Evolutionary conservation across 148 eudicot species (phyloP).

Genomic region (Camellia sinensis): DNA sequence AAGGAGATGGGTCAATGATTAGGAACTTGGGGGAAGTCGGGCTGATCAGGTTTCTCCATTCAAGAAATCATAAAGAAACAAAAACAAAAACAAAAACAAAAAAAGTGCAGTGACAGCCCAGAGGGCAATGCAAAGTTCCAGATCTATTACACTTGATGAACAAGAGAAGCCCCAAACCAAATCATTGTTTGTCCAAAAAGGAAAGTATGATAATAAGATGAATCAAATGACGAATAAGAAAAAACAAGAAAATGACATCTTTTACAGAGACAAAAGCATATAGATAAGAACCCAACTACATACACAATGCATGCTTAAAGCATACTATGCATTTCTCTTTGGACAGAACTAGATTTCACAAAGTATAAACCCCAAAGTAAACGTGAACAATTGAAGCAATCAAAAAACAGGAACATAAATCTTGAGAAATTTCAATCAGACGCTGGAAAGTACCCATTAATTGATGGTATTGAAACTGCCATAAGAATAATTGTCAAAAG

Average conservation of each 20-base stretch:
- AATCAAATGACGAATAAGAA: not conserved
- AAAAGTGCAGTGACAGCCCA: not conserved
- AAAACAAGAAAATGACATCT: not conserved
- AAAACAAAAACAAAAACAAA: too few species aligned
- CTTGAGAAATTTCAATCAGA: not conserved
- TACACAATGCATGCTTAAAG: not conserved
- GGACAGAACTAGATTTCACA: conserved; percentile 3
- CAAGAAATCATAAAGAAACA: not conserved
- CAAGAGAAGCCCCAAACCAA: not conserved
- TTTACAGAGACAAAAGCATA: too few species aligned
- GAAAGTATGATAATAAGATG: not conserved
- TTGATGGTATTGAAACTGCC: not conserved
- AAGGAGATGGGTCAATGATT: not conserved
- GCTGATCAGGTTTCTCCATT: not conserved
- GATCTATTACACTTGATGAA: not conserved
- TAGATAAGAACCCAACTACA: not conserved
- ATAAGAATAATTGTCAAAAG: not conserved
- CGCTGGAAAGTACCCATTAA: not conserved
- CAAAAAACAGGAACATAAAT: not conserved
- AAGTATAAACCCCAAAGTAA: not conserved
- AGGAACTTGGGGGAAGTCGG: not conserved
- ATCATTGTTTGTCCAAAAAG: not conserved
- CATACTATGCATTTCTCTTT: not conserved
- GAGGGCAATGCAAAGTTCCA: not conserved
- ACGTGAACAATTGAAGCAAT: not conserved